phyloP scores from a whole-genome alignment of 306 rosid genomes.

The Fragaria nilgerrensis region DNA sequence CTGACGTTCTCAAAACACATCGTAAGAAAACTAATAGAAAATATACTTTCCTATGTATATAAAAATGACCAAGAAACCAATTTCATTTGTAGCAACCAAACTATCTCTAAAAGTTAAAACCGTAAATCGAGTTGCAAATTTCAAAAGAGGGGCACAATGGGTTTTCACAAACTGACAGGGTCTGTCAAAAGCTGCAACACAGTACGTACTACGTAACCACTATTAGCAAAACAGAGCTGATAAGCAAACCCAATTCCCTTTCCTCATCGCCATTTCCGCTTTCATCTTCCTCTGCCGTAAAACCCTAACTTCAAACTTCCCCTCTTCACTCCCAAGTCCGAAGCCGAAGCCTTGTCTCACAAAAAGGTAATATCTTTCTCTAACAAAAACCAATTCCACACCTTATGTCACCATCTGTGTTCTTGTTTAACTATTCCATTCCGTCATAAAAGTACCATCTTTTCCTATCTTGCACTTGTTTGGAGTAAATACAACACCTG shows the following conservation, averaged over 20 bases:
- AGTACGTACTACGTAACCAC: slow-evolving; percentile 10
- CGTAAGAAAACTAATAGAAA: too few species aligned
- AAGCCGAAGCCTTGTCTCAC: neutral
- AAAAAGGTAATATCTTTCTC: neutral
- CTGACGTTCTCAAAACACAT: too few species aligned
- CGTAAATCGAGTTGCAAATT: too few species aligned
- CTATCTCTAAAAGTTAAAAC: too few species aligned
- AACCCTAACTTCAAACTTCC: slow-evolving; percentile 10
- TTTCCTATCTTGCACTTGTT: neutral
- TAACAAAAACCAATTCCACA: neutral
- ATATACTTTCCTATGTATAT: too few species aligned
- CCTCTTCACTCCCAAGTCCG: neutral
- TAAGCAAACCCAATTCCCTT: neutral
- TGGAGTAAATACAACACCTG: neutral
- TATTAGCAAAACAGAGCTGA: neutral
- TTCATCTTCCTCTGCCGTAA: neutral
- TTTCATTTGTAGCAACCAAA: too few species aligned
- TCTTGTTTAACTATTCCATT: neutral
- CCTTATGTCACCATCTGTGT: neutral
- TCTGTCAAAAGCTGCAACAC: neutral
- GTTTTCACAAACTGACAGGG: neutral
- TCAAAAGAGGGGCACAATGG: neutral
- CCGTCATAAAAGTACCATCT: neutral
- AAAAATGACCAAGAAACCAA: too few species aligned
- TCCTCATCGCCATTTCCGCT: neutral